Conservation (phyloP, 164 flowering plant genomes). For the Magnolia changhungtana region DNA sequence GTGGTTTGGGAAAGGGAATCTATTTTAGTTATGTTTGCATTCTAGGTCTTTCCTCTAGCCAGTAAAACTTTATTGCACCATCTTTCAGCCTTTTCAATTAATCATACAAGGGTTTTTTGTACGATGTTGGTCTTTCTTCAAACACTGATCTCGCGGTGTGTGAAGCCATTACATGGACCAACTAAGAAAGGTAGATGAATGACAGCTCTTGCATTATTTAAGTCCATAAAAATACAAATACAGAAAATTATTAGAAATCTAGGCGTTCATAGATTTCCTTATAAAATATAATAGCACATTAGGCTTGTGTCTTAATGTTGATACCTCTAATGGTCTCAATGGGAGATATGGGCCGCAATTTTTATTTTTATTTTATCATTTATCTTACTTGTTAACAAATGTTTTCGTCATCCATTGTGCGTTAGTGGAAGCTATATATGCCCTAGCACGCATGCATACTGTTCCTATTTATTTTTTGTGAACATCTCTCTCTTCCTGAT, state of each 20-base stretch:
- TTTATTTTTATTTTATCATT: too few relatives aligned
- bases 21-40: background rate
- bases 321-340: background rate
- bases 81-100: too few relatives aligned
- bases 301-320: background rate
- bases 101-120: background rate
- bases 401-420: too few relatives aligned
- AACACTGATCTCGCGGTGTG: background rate
- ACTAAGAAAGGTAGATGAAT: background rate
- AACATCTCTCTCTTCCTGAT: too few relatives aligned
- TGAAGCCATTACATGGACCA: background rate
- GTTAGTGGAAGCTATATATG: too few relatives aligned
- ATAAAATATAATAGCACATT: background rate
- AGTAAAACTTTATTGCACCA: background rate
- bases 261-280: background rate
- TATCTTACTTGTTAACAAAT: too few relatives aligned
- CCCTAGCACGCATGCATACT: too few relatives aligned
- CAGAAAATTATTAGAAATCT: too few relatives aligned
- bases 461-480: too few relatives aligned
- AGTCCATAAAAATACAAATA: background rate
- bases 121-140: background rate
- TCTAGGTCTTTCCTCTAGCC: background rate
- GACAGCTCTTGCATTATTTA: background rate
- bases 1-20: background rate
- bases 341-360: background rate